Evolutionary conservation across 2,329 filamentous ascomycete genomes (phyloP).

Genomic region (Hirsutella rhossiliensis): DNA sequence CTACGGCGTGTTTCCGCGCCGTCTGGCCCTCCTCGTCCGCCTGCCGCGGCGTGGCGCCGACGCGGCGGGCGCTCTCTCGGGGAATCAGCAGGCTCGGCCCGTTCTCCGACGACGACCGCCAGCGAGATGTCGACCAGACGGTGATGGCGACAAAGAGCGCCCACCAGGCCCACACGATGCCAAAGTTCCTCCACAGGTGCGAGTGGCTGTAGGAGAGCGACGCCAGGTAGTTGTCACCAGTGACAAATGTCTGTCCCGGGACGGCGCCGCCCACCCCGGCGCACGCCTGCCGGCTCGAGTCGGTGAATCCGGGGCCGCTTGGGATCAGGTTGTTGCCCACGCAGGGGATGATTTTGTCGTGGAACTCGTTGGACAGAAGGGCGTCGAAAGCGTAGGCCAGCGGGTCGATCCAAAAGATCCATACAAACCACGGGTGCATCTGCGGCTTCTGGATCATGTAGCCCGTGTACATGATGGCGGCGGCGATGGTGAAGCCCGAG

Average conservation of each 20-base stretch:
- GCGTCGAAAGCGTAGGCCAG: conserved; percentile 59
- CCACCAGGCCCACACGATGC: conserved; percentile 53
- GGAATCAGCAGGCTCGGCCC: conserved; percentile 49
- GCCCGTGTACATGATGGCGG: conserved; percentile 49
- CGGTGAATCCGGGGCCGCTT: conserved; percentile 32
- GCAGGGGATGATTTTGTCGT: conserved; percentile 40
- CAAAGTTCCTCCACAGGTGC: conserved; percentile 49
- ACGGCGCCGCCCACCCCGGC: conserved; percentile 45
- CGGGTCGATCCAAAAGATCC: conserved; percentile 55
- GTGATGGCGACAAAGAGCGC: conserved; percentile 45
- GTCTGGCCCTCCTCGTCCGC: conserved; percentile 37
- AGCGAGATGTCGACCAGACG: conserved; percentile 42
- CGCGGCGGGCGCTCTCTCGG: conserved; percentile 38
- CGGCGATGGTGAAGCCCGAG: conserved; percentile 35
- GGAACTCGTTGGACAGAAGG: conserved; percentile 60
- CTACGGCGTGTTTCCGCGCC: conserved; percentile 9
- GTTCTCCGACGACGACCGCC: conserved; percentile 39
- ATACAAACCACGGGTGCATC: conserved; percentile 52
- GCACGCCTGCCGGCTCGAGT: conserved; percentile 35
- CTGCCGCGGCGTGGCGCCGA: conserved; percentile 11
- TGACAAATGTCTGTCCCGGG: conserved; percentile 33
- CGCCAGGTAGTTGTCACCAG: conserved; percentile 45
- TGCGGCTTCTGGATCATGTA: conserved; percentile 49
- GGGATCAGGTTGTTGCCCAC: conserved; percentile 38
- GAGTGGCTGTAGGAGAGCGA: conserved; percentile 39